phyloP scores from a whole-genome alignment of 768 basidiomycete species.

The Lactarius evosmus region DNA sequence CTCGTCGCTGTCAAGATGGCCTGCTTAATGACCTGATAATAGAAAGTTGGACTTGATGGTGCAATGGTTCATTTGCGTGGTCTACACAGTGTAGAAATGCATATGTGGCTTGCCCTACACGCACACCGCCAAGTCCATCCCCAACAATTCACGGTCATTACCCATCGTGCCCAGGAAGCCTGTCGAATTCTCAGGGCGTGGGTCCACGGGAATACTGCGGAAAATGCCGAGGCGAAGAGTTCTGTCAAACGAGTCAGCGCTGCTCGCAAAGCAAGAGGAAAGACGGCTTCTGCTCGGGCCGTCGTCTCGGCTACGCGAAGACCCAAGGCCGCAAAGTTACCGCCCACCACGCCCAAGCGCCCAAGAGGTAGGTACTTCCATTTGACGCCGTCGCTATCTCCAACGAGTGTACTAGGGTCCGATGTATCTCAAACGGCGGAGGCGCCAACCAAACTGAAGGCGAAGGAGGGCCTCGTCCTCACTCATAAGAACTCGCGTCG shows the following conservation, averaged over 20 bases:
- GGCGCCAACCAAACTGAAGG: neutral
- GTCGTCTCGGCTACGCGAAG: conserved; percentile 18
- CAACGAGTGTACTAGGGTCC: conserved; percentile 6
- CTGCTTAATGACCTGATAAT: neutral
- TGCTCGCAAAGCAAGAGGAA: conserved; percentile 23
- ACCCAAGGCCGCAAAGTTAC: conserved; percentile 11
- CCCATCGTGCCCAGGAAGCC: conserved; percentile 52
- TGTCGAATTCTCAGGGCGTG: conserved; percentile 46
- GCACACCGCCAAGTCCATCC: conserved; percentile 53
- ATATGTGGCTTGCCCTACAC: conserved; percentile 71
- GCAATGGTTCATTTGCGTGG: conserved; percentile 32
- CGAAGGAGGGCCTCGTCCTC: neutral
- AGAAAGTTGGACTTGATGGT: conserved; percentile 36
- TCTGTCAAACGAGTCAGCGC: conserved; percentile 17
- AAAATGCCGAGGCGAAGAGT: conserved; percentile 12
- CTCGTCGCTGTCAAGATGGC: neutral
- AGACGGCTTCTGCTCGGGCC: conserved; percentile 24
- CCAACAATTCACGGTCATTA: conserved; percentile 45
- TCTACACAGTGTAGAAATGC: conserved; percentile 53
- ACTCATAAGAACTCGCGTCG: conserved; percentile 14
- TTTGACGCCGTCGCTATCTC: neutral
- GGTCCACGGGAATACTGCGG: conserved; percentile 28
- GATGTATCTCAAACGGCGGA: neutral
- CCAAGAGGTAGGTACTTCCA: conserved; percentile 32
- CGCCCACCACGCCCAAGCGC: conserved; percentile 44